phyloP scores from a whole-genome alignment of 768 basidiomycete species.

The Lanmaoa pseudosensibilis region DNA sequence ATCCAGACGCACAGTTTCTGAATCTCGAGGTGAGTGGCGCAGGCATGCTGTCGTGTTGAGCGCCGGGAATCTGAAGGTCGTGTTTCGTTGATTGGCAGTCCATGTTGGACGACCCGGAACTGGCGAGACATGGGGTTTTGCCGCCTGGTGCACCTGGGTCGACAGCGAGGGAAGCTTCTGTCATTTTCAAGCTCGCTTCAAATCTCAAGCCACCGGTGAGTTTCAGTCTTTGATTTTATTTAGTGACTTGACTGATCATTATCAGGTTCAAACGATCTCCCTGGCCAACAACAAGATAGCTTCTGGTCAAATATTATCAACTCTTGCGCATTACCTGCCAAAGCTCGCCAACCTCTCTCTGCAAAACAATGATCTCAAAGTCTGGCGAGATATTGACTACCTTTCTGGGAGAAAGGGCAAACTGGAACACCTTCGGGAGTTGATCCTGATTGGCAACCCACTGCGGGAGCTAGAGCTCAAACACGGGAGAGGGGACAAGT shows the following conservation, averaged over 20 bases:
- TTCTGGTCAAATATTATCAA: constrained; percentile 56
- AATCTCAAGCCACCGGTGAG: constrained; percentile 73
- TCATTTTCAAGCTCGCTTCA: constrained; percentile 86
- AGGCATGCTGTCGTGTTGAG: background rate
- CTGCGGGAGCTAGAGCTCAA: constrained; percentile 61
- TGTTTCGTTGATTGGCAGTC: constrained; percentile 45
- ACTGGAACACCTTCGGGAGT: constrained; percentile 63
- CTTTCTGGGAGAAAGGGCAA: constrained; percentile 60
- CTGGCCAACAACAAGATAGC: constrained; percentile 77
- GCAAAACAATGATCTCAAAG: constrained; percentile 70
- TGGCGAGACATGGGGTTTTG: constrained; percentile 67
- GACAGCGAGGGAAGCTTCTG: constrained; percentile 64
- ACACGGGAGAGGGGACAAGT: constrained; percentile 57
- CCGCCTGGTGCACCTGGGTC: constrained; percentile 72
- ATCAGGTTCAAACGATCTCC: constrained; percentile 75
- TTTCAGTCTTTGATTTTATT: background rate
- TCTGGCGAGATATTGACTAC: constrained; percentile 68
- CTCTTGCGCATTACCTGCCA: constrained; percentile 74
- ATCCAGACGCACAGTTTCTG: constrained; percentile 64
- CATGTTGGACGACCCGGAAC: constrained; percentile 73
- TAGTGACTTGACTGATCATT: background rate
- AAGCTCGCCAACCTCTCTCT: constrained; percentile 77
- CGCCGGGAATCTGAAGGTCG: background rate
- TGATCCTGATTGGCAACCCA: constrained; percentile 77
- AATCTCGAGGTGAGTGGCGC: constrained; percentile 73